phyloP scores from a whole-genome alignment of 164 flowering plant species.

The Kalanchoe fedtschenkoi region DNA sequence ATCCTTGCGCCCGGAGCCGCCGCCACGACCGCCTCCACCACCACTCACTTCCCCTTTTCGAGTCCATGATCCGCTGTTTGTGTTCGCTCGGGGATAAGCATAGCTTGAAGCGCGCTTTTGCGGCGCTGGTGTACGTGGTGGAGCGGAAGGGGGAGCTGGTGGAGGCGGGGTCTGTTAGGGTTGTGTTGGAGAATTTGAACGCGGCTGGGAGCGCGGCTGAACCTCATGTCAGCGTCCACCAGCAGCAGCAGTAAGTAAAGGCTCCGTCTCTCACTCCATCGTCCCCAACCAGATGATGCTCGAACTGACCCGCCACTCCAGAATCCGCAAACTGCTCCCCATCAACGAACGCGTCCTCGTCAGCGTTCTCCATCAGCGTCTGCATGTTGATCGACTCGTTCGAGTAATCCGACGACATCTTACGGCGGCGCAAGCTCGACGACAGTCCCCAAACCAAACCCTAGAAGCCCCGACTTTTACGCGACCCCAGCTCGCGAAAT shows the following conservation, averaged over 20 bases:
- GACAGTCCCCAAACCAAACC: slow-evolving; percentile 5
- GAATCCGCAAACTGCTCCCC: slow-evolving; percentile 25
- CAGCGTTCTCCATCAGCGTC: slow-evolving; percentile 9
- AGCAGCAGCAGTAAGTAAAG: not conserved
- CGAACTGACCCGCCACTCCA: slow-evolving; percentile 16
- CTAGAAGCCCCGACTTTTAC: not conserved
- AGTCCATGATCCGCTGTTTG: too few species aligned
- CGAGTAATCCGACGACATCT: slow-evolving; percentile 13
- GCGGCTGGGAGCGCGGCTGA: too few species aligned
- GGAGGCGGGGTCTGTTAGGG: too few species aligned
- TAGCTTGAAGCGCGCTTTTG: too few species aligned
- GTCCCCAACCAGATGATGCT: slow-evolving; percentile 5
- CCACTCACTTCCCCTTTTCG: too few species aligned
- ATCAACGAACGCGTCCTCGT: slow-evolving; percentile 17
- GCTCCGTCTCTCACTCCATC: slow-evolving; percentile 5
- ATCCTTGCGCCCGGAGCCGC: too few species aligned
- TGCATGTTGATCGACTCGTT: slow-evolving; percentile 16
- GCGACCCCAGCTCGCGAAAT: not conserved
- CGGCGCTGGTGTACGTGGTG: too few species aligned
- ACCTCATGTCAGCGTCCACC: too few species aligned
- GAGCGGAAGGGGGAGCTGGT: too few species aligned
- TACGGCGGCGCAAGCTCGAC: slow-evolving; percentile 16
- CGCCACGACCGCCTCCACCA: too few species aligned
- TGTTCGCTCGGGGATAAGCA: too few species aligned
- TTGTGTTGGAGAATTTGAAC: too few species aligned